Evolutionary conservation across 129 eudicot species (phyloP).

Genomic region (Tagetes erecta): DNA sequence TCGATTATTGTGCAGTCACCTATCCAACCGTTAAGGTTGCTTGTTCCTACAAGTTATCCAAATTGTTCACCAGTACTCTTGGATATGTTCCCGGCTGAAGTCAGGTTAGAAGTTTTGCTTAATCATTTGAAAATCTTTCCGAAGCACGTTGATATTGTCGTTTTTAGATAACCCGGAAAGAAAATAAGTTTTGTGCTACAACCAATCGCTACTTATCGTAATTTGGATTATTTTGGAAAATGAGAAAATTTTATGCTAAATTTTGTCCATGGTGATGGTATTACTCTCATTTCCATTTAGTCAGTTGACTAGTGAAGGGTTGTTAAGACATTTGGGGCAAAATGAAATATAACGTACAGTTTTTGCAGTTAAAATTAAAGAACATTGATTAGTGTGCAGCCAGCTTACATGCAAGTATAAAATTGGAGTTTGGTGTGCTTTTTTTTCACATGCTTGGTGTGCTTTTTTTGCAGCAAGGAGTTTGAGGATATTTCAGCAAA

Average conservation of each 20-base stretch:
- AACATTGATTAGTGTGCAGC: not conserved
- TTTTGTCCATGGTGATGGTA: not conserved
- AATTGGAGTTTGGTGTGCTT: not conserved
- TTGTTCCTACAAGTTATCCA: slow-evolving; percentile 84
- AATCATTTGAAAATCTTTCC: not conserved
- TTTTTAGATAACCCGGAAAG: not conserved
- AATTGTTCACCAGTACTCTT: slow-evolving; percentile 80
- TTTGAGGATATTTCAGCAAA: slow-evolving; percentile 76
- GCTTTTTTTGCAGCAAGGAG: slow-evolving; percentile 51
- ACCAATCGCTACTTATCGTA: not conserved
- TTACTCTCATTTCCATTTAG: not conserved
- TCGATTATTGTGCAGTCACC: slow-evolving; percentile 61
- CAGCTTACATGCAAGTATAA: not conserved
- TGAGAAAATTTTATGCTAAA: not conserved
- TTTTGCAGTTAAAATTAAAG: not conserved
- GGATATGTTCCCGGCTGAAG: slow-evolving; percentile 94
- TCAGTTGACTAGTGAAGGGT: not conserved
- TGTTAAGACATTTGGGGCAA: not conserved
- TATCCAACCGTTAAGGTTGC: slow-evolving; percentile 86
- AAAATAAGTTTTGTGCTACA: not conserved
- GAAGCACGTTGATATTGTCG: not conserved
- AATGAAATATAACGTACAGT: not conserved
- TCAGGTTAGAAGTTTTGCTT: slow-evolving; percentile 47
- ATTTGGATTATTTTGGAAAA: not conserved
- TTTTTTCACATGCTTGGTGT: slow-evolving; percentile 8